Base-by-base conservation (phyloP, 371 early-diverging fungal genomes). In the Scutellospora calospora region DNA sequence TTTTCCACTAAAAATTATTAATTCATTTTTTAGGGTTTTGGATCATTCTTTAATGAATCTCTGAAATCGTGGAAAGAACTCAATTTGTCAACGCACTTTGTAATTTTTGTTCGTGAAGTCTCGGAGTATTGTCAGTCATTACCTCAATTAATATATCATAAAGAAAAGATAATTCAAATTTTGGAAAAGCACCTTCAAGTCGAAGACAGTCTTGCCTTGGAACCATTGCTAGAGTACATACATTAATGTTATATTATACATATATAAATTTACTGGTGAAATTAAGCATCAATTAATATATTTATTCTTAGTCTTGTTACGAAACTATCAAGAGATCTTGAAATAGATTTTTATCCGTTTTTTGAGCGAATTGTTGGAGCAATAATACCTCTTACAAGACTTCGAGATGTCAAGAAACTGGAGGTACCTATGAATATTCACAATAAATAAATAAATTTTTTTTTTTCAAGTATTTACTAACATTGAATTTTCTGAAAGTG, bases 141-240 rank as follows among this genome's bases (percentile, higher is more conserved):
- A 27, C 92, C 95, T 54, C 94, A 96, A 80, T 89, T 98, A 52
- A 87, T 98, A 14, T 94, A 95, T 81, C 97, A 98, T 84, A 96
- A 97, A 85, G 92, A 93, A 0, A 84, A 87, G 38, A 93, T 99
- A 41, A 88, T 94, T 2, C 87, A 88, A 4, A 81, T 91, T 29
- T 79, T 98, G 35, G 87, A 94, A 73, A 86, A 89, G 69, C 89
- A 93, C 79, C 73, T 97, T 41, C 83, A 89, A 72, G 89, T 92
- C 11, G 84, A 85, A 29, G 87, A 90, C 74, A 89, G 87, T 52
- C 76, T 93, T 78, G 93, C 94, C 14, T 82, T 91, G 57, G 95
- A 95, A 81, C 95, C 96, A 14, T 78, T 95, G 5, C 83, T 96
- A 73, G 91, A 94, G 77, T 77, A 63, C 38, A 45, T 45, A 20